Percentiles rank a stretch among this genome's conserved stretches.
These are phyloP conservation scores for Dichotomocladium elegans DNA, from an alignment of 371 early-diverging fungal genomes.

Conservation along the genomic window DNA sequence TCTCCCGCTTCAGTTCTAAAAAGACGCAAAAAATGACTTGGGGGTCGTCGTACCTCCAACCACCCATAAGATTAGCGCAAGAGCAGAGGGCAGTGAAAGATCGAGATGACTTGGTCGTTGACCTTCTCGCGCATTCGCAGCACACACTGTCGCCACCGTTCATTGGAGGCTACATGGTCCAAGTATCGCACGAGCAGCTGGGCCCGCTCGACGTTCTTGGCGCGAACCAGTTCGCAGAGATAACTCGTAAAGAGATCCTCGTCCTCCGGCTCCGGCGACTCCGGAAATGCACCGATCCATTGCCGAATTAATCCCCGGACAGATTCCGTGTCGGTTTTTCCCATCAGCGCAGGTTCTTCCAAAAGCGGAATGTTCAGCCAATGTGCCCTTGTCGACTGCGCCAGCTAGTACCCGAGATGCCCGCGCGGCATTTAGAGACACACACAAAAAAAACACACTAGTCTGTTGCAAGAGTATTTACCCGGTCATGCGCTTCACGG, in stretches of 20 bases:
- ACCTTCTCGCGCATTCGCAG: not conserved
- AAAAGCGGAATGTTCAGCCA: not conserved
- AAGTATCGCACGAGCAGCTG: slow-evolving; percentile 27
- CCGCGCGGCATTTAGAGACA: too few relatives aligned
- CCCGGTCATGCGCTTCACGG: slow-evolving; percentile 5
- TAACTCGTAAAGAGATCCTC: slow-evolving; percentile 19
- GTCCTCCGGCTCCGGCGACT: slow-evolving; percentile 36
- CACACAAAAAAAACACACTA: not conserved
- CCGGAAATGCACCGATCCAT: slow-evolving; percentile 23
- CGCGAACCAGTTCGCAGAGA: slow-evolving; percentile 22
- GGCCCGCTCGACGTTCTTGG: slow-evolving; percentile 28
- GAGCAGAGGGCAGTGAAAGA: too few relatives aligned
- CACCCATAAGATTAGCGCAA: too few relatives aligned
- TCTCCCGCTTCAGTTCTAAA: not conserved
- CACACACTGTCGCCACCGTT: not conserved
- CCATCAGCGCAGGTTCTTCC: slow-evolving; percentile 24
- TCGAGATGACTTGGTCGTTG: not conserved
- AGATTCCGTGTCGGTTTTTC: slow-evolving; percentile 16
- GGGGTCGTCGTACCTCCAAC: too few relatives aligned
- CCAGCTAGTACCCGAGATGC: too few relatives aligned
- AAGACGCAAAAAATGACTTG: too few relatives aligned
- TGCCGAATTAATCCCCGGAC: slow-evolving; percentile 20
- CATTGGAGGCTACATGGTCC: slow-evolving; percentile 3
- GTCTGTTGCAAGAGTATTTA: not conserved
- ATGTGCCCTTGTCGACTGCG: not conserved